phyloP scores from a whole-genome alignment of 768 basidiomycete genomes.

The Boletus pseudo-olivaceus region DNA sequence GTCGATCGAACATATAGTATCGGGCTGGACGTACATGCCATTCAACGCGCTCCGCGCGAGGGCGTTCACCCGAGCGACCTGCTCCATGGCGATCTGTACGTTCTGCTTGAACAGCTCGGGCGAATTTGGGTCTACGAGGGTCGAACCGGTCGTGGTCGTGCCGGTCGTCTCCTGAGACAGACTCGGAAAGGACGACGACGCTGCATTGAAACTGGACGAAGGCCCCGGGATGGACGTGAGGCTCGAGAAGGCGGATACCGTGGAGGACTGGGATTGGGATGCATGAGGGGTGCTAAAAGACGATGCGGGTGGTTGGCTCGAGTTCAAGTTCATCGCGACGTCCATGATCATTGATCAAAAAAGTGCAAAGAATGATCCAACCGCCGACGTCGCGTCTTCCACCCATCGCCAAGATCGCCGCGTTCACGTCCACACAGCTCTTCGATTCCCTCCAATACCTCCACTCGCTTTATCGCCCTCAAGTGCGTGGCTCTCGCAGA shows the following conservation, averaged over 20 bases:
- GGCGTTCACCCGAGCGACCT: slow-evolving; percentile 46
- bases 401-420: slow-evolving; percentile 43
- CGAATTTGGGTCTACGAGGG: slow-evolving; percentile 50
- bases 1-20: no score
- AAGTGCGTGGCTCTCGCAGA: slow-evolving; percentile 56
- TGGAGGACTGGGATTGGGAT: slow-evolving; percentile 18
- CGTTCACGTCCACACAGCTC: slow-evolving; percentile 36
- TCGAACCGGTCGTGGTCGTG: background rate
- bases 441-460: slow-evolving; percentile 48
- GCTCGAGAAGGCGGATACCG: slow-evolving; percentile 13
- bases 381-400: slow-evolving; percentile 57
- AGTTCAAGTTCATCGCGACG: slow-evolving; percentile 6
- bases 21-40: slow-evolving; percentile 46
- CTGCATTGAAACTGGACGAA: slow-evolving; percentile 4
- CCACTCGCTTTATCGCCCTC: slow-evolving; percentile 54
- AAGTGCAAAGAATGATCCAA: background rate
- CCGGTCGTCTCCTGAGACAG: slow-evolving; percentile 29
- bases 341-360: slow-evolving; percentile 4
- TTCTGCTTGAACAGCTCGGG: slow-evolving; percentile 62
- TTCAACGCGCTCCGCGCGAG: slow-evolving; percentile 46
- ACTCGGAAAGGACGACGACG: slow-evolving; percentile 13
- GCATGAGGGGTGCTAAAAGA: slow-evolving; percentile 7
- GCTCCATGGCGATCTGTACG: slow-evolving; percentile 44
- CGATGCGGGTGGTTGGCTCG: slow-evolving; percentile 5
- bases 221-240: slow-evolving; percentile 10